Evolutionary conservation across 2,329 filamentous ascomycete genomes (phyloP).

Genomic region (Fusarium globosum): DNA sequence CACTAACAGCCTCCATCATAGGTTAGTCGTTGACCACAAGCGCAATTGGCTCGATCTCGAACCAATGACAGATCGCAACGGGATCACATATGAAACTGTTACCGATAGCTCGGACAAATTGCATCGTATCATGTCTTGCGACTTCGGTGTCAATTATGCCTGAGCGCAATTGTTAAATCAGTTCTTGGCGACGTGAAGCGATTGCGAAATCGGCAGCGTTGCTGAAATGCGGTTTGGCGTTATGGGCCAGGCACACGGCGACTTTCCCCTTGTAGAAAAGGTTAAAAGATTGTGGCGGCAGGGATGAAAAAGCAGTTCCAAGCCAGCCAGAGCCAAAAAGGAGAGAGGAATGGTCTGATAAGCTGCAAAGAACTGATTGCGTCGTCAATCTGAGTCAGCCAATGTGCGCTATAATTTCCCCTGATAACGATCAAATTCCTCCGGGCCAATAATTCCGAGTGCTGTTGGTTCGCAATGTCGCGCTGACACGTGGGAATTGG

Average conservation of each 20-base stretch:
- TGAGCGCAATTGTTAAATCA: not conserved
- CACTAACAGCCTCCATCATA: not conserved
- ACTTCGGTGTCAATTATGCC: not conserved
- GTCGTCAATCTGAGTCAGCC: constrained; percentile 6
- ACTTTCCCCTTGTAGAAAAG: constrained; percentile 28
- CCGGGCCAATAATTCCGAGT: not conserved
- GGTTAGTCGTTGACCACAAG: not conserved
- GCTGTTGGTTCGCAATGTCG: not conserved
- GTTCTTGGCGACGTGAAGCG: constrained; percentile 1
- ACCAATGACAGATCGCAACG: not conserved
- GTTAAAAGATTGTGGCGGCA: constrained; percentile 19
- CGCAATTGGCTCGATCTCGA: not conserved
- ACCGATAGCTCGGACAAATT: constrained; percentile 14
- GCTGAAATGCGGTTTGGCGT: not conserved
- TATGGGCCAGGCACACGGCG: constrained; percentile 1
- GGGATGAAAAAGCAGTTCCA: not conserved
- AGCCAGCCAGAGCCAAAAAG: not conserved
- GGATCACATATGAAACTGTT: not conserved
- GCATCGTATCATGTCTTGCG: constrained; percentile 8
- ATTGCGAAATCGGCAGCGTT: not conserved
- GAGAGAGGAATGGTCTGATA: constrained; percentile 1
- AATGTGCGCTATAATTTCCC: not conserved
- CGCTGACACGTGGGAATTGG: constrained; percentile 27
- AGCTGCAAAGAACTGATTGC: not conserved
- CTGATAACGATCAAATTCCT: not conserved